These are phyloP conservation scores for Salix suchowensis DNA, from an alignment of 345 rosid genomes.

Conservation along the genomic window DNA sequence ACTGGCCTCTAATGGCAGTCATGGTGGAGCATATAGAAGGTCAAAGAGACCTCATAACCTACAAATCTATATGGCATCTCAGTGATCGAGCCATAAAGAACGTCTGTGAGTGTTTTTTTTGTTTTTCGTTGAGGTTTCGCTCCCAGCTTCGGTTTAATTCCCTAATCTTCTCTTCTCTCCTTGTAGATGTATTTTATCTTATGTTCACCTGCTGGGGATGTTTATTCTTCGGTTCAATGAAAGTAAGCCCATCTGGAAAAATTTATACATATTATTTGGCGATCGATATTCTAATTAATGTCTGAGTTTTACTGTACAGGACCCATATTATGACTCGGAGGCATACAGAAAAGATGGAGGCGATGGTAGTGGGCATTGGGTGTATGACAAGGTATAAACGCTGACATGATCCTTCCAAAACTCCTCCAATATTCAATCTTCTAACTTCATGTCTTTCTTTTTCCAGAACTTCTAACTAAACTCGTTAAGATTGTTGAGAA, in stretches of 20 bases:
- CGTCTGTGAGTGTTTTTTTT: slow-evolving; percentile 51
- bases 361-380: slow-evolving; percentile 86
- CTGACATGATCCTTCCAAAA: background rate
- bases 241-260: slow-evolving; percentile 42
- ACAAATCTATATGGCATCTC: slow-evolving; percentile 75
- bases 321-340: slow-evolving; percentile 90
- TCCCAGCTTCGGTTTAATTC: background rate
- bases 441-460: background rate
- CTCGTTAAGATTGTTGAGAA: no score
- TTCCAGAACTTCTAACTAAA: no score
- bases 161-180: background rate
- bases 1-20: slow-evolving; percentile 80
- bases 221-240: slow-evolving; percentile 68
- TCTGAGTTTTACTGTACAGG: slow-evolving; percentile 32
- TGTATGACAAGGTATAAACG: slow-evolving; percentile 65
- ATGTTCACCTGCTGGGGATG: slow-evolving; percentile 97
- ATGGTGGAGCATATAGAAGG: slow-evolving; percentile 71
- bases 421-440: background rate
- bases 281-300: slow-evolving; percentile 9
- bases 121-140: background rate
- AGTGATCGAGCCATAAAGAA: slow-evolving; percentile 77
- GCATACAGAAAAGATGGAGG: slow-evolving; percentile 81
- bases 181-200: slow-evolving; percentile 70
- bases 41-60: slow-evolving; percentile 56
- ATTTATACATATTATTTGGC: background rate